Conservation (phyloP, 768 basidiomycete genomes). For the Russula foetens region DNA sequence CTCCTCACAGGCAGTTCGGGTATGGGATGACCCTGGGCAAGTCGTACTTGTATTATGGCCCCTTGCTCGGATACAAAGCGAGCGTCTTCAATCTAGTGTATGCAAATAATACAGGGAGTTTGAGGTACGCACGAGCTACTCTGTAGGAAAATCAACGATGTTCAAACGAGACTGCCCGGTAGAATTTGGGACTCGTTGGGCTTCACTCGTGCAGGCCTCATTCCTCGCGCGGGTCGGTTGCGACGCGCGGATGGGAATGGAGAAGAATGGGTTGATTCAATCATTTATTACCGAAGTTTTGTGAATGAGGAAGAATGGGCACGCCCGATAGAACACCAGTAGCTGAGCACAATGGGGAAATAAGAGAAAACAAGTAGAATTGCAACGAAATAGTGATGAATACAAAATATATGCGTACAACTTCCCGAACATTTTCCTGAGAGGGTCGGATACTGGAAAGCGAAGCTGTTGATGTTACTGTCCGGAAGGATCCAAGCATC, state of each 20-base stretch:
- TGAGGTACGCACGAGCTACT: slow-evolving; percentile 39
- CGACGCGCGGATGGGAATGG: slow-evolving; percentile 55
- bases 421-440: not conserved
- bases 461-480: not conserved
- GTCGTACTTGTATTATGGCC: slow-evolving; percentile 77
- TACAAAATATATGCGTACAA: not conserved
- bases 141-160: not conserved
- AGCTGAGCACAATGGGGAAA: not conserved
- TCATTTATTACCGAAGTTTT: slow-evolving; percentile 78
- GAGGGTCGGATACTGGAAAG: not conserved
- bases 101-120: slow-evolving; percentile 70
- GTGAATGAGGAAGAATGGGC: slow-evolving; percentile 27
- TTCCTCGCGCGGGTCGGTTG: slow-evolving; percentile 70
- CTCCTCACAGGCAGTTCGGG: slow-evolving; percentile 49
- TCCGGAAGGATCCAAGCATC: not conserved
- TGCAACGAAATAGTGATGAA: too few relatives aligned
- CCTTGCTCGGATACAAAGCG: slow-evolving; percentile 63
- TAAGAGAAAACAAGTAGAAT: not conserved
- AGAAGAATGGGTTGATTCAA: slow-evolving; percentile 87
- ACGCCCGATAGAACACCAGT: slow-evolving; percentile 1
- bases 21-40: slow-evolving; percentile 66
- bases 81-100: slow-evolving; percentile 92
- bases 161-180: not conserved
- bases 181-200: slow-evolving; percentile 81
- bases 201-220: slow-evolving; percentile 71